Base-by-base conservation (phyloP, 768 basidiomycete species). In the Lactarius akahatsu region DNA sequence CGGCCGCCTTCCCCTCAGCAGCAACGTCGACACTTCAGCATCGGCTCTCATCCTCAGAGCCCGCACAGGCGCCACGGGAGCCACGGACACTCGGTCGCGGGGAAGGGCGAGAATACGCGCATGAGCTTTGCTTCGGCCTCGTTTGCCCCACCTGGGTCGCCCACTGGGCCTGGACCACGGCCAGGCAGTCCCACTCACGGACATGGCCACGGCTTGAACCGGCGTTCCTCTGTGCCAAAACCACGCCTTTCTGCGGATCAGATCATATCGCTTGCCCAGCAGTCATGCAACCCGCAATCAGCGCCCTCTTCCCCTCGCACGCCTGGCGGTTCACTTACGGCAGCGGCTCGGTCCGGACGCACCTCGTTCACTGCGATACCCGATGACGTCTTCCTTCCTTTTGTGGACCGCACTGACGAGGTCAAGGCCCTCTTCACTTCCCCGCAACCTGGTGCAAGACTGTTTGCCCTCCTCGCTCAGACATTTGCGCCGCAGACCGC, bases 391-490 rank as follows among this genome's bases (percentile, higher is more conserved):
- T 88, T 86, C 70, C 85, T 97, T 16, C 94, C 94, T 1, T 97
- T 94, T 77, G 82, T 96, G 68, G 89, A 96, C 69, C 86, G 94
- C 23, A 83, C 92, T 0, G 76, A 79, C 0, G 94, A 97, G 72
- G 92, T 96, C 1, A 69, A 82, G 4, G 78, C 84, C 10, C 81
- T 97, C 34, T 84, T 95, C 64, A 62, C 56, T 20, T 80, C 82
- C 26, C 81, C 77, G 15, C 85, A 81, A 3, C 91, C 87, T 5
- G 90, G 88, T 63, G 83, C 82, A 66, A 88, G 87, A 66, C 79
- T 94, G 3, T 87, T 93, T 67, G 80, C 87, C 7, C 83, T 93
- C 23, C 82, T 94, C 34, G 81, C 85, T 0, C 89, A 93, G 75
- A 90, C 86, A 0, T 88, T 92, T 47, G 47, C 75, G 10, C 72